Percentiles rank a stretch among this genome's conserved stretches.
Evolutionary conservation across 345 rosid species (phyloP).

Genomic region (Nephelium lappaceum): DNA sequence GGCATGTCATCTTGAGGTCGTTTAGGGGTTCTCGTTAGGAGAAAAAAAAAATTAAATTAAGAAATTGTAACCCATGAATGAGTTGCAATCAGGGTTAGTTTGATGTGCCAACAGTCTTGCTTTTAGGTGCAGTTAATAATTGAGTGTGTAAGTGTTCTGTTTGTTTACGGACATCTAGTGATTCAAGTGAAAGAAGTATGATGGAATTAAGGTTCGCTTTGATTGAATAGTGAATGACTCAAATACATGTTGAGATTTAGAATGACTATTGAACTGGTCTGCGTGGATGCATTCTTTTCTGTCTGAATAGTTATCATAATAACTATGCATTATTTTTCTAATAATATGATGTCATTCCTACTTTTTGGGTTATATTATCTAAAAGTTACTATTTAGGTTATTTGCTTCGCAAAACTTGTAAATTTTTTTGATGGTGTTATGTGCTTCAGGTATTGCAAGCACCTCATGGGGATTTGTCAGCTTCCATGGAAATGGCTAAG

Average conservation of each 20-base stretch:
- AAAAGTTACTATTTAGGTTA: background rate
- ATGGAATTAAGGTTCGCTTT: background rate
- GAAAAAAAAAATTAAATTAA: background rate
- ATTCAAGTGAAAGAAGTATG: background rate
- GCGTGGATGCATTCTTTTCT: background rate
- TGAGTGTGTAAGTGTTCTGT: background rate
- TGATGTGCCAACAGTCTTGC: background rate
- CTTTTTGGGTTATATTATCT: background rate
- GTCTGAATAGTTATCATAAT: background rate
- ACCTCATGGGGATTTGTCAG: conserved; percentile 75
- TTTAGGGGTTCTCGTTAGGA: background rate
- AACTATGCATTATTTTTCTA: background rate
- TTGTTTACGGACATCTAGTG: background rate
- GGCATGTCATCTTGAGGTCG: background rate
- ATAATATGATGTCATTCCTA: background rate
- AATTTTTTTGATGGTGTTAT: conserved; percentile 17
- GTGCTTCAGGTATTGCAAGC: conserved; percentile 66
- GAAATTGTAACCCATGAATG: background rate
- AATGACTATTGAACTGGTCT: background rate
- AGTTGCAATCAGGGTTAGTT: background rate
- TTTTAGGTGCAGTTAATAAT: background rate
- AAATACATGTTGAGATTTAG: background rate
- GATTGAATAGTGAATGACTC: background rate
- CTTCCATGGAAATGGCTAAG: conserved; percentile 98
- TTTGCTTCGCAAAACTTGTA: background rate